Percentiles rank a stretch among this genome's conserved stretches.
Conservation (phyloP, 2,329 filamentous ascomycete genomes). For the Paramyrothecium sp. region DNA sequence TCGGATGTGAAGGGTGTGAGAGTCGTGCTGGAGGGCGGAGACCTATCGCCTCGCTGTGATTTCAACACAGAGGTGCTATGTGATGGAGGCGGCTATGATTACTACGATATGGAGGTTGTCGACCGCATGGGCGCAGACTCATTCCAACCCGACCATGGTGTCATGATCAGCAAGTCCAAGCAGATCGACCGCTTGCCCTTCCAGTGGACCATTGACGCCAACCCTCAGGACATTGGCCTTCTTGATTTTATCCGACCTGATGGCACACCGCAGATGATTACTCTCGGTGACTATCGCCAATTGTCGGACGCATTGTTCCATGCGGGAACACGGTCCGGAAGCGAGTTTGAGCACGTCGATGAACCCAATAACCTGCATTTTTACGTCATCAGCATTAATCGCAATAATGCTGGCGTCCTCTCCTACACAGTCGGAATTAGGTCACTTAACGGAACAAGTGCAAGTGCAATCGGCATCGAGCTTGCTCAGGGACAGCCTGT, state of each 20-base stretch:
- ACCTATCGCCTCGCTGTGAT: conserved; percentile 44
- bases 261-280: conserved; percentile 43
- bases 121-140: conserved; percentile 54
- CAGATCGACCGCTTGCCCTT: conserved; percentile 42
- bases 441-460: conserved; percentile 33
- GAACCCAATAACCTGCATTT: conserved; percentile 46
- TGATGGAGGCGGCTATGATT: conserved; percentile 48
- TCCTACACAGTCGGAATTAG: conserved; percentile 47
- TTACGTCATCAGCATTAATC: conserved; percentile 43
- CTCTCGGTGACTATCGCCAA: conserved; percentile 52
- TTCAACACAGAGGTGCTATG: conserved; percentile 41
- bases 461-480: conserved; percentile 27
- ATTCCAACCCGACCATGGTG: conserved; percentile 49
- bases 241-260: conserved; percentile 49
- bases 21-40: conserved; percentile 38
- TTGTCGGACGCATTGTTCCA: conserved; percentile 54
- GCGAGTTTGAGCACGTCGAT: conserved; percentile 47
- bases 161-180: conserved; percentile 54
- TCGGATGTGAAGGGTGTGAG: conserved; percentile 45
- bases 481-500: conserved; percentile 32
- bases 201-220: conserved; percentile 55
- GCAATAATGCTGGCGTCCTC: conserved; percentile 40
- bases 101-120: conserved; percentile 52
- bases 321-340: conserved; percentile 49
- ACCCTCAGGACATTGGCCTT: conserved; percentile 49